Base-by-base conservation (phyloP, 2,329 filamentous ascomycete genomes). In the Aureobasidium sp. region DNA sequence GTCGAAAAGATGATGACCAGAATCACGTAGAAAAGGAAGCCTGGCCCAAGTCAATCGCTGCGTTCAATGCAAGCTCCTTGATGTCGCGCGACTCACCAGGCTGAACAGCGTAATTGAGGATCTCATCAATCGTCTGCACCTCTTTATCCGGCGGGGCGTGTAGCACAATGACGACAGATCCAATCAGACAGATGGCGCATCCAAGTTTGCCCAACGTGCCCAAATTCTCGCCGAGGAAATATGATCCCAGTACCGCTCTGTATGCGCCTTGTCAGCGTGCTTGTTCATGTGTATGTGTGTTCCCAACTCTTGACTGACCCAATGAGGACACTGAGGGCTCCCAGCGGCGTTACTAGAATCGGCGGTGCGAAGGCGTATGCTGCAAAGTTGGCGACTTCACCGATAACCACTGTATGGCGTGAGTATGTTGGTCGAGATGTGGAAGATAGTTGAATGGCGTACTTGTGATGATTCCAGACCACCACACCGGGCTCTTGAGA, bases 321-420 rank as follows among this genome's bases (percentile, higher is more conserved):
- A 70, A 99, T 97, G 66, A 99, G 80, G 62, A 99, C 95, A 72
- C 90, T 94, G 65, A 99, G 82, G 61, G 94, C 94, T 64, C 94
- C 94, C 29, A 99, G 80, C 30, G 94, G 94, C 5, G 94, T 99
- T 44, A 99, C 94, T 59, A 99, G 82, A 75, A 99, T 99, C n/a
- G 94, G 95, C 44, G 94, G 94, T 67, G 94, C 94, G 76, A 97
- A 99, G 8, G 94, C 94, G 74, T 99, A 99, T 64, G 94, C 94
- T 55, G 92, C 92, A 73, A 99, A 99, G 76, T 99, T 99, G 77
- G 91, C 95, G 62, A 97, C 80, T 77, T 99, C 94, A 71, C 94
- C 94, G 48, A 95, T 77, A 64, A 91, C 89, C 84, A 99, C 91
- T 96, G 69, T 60, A 59, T 63, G 47, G 32, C 41, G 55, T 63